Evolutionary conservation across 345 rosid species (phyloP), one percentile per base, ranked within the genome.

Genomic region (Rhizophora mangle): DNA sequence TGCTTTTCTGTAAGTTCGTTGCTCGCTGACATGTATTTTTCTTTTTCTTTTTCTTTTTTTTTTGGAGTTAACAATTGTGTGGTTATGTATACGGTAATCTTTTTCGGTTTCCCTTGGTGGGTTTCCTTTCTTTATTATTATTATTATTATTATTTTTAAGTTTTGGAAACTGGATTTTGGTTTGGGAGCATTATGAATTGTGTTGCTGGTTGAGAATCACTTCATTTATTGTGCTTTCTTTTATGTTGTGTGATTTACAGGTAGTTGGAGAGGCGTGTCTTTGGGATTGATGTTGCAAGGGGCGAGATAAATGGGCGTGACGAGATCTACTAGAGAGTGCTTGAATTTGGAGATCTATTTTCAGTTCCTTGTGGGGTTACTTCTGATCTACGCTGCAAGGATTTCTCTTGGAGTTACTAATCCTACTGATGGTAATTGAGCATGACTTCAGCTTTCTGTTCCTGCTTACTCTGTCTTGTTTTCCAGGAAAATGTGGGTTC

Each of bases 371-470:
- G 68, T 83, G 64, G 82, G 82, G 69, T 75, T 88, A 80, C 54
- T 84, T 57, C 81, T 87, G 85, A 80, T 95, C 81, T 90, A 68
- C 76, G 72, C 68, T 59, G 82, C 88, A 8, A 74, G 81, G 61
- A 29, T 83, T 80, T 81, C 97, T 10, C 77, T 65, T 55, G 91
- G 84, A 70, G 80, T 54, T 73, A 94, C 98, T 67, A 87, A 81
- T 81, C 89, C 91, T 63, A 65, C 21, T 62, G 98, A 94, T 79
- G 98, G 98, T 89, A 82, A 84, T 64, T 49, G n/a, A 63, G 37
- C 36, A 19, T 24, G 19, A 59, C 55, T 60, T 21, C 16, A 4
- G 37, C 57, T 34, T 49, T 29, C 15, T 34, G 10, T 22, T 26
- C 27, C 2, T 64, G 29, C 68, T 39, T 19, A 39, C 8, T 13